phyloP scores from a whole-genome alignment of 2,329 filamentous ascomycete species.

The Davidsoniella virescens region DNA sequence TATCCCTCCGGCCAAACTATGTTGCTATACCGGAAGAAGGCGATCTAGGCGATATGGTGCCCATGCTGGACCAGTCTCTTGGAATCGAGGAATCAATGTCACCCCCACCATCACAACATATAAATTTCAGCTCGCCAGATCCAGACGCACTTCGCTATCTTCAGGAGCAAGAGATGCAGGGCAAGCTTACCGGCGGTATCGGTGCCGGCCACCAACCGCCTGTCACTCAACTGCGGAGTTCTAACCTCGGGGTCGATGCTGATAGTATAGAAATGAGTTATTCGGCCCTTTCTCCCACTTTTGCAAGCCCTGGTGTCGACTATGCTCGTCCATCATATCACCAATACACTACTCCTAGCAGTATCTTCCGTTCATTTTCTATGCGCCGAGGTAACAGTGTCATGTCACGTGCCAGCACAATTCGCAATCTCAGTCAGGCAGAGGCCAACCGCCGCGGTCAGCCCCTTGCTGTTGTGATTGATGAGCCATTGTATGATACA shows the following conservation, averaged over 20 bases:
- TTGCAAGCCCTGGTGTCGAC: too few species aligned
- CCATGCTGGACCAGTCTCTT: neutral
- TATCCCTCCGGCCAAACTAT: neutral
- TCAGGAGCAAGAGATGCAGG: slow-evolving; percentile 37
- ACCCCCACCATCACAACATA: neutral
- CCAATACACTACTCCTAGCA: slow-evolving; percentile 15
- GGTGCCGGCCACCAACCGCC: slow-evolving; percentile 34
- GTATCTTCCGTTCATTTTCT: slow-evolving; percentile 26
- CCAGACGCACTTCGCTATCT: slow-evolving; percentile 16
- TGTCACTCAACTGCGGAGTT: slow-evolving; percentile 30
- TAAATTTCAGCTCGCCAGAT: neutral
- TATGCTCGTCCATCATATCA: slow-evolving; percentile 14
- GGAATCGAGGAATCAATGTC: neutral
- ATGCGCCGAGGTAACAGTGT: slow-evolving; percentile 15
- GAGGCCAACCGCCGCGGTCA: slow-evolving; percentile 44
- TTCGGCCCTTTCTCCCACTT: slow-evolving; percentile 18
- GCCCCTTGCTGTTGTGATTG: slow-evolving; percentile 42
- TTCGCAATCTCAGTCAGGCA: slow-evolving; percentile 35
- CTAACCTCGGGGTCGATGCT: slow-evolving; percentile 26
- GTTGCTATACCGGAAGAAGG: slow-evolving; percentile 4
- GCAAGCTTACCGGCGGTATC: slow-evolving; percentile 40
- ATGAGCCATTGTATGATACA: slow-evolving; percentile 17
- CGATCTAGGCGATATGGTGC: neutral
- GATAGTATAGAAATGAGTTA: too few species aligned
- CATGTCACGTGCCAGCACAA: slow-evolving; percentile 23